phyloP scores from a whole-genome alignment of 129 eudicot genomes.

The Helianthus tuberosus region DNA sequence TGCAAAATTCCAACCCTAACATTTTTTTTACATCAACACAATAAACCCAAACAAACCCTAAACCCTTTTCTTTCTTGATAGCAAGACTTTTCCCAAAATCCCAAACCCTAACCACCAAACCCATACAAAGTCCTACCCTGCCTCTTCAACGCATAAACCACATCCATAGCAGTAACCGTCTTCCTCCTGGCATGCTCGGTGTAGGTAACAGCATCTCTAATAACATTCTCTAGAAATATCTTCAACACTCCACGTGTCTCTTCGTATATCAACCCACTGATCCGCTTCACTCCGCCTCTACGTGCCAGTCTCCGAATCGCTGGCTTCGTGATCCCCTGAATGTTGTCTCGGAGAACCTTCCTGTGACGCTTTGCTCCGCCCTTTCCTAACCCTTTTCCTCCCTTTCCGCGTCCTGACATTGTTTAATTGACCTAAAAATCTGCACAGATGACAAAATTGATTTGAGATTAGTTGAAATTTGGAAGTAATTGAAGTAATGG shows the following conservation, averaged over 20 bases:
- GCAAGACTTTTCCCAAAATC: conserved; percentile 24
- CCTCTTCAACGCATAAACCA: conserved; percentile 40
- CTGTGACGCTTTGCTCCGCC: conserved; percentile 59
- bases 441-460: not conserved
- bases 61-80: conserved; percentile 34
- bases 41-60: conserved; percentile 4
- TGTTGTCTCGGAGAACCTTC: conserved; percentile 50
- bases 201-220: conserved; percentile 32
- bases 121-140: conserved; percentile 35
- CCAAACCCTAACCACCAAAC: conserved; percentile 39
- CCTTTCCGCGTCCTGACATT: conserved; percentile 53
- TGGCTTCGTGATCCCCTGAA: conserved; percentile 37
- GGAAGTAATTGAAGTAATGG: too few relatives aligned
- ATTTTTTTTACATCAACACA: not conserved
- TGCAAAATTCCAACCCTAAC: not conserved
- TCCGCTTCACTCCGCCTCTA: conserved; percentile 40
- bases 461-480: not conserved
- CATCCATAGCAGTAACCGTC: conserved; percentile 42
- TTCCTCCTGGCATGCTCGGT: conserved; percentile 38
- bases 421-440: not conserved
- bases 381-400: conserved; percentile 58
- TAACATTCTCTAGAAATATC: conserved; percentile 39
- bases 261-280: conserved; percentile 31
- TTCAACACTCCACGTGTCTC: conserved; percentile 40
- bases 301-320: conserved; percentile 34